These are phyloP conservation scores for Yamadazyma ubonensis DNA, from an alignment of 805 yeast genomes.

Conservation along the genomic window DNA sequence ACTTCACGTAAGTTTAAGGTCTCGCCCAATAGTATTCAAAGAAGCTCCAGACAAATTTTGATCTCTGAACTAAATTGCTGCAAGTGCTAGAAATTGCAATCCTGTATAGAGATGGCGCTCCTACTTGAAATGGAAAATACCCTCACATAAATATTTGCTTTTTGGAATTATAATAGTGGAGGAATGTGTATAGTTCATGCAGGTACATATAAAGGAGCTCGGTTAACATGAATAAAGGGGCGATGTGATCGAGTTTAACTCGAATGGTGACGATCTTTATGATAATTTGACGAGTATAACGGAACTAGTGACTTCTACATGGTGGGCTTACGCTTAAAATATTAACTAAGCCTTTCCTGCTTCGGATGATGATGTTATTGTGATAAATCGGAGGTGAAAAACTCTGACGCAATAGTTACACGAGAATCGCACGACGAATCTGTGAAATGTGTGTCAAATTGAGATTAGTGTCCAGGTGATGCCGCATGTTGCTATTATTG, in stretches of 20 bases:
- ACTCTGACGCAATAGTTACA: too few species aligned
- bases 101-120: slow-evolving; percentile 1
- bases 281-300: neutral
- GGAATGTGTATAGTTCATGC: slow-evolving; percentile 5
- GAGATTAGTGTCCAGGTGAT: too few species aligned
- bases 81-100: slow-evolving; percentile 8
- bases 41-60: slow-evolving; percentile 8
- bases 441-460: too few species aligned
- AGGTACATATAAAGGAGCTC: slow-evolving; percentile 6
- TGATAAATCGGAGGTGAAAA: too few species aligned
- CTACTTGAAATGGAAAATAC: slow-evolving; percentile 3
- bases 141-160: slow-evolving; percentile 2
- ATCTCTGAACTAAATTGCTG: slow-evolving; percentile 10
- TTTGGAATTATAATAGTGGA: slow-evolving; percentile 1
- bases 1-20: neutral
- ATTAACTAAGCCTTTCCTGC: too few species aligned
- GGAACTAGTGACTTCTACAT: too few species aligned
- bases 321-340: too few species aligned
- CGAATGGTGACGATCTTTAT: neutral
- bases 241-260: slow-evolving; percentile 1
- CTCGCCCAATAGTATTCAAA: slow-evolving; percentile 5
- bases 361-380: too few species aligned
- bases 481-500: too few species aligned
- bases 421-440: too few species aligned
- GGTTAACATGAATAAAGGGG: slow-evolving; percentile 3